Base-by-base conservation (phyloP, 495 filamentous ascomycete genomes). In the Penicillium cataractarum region DNA sequence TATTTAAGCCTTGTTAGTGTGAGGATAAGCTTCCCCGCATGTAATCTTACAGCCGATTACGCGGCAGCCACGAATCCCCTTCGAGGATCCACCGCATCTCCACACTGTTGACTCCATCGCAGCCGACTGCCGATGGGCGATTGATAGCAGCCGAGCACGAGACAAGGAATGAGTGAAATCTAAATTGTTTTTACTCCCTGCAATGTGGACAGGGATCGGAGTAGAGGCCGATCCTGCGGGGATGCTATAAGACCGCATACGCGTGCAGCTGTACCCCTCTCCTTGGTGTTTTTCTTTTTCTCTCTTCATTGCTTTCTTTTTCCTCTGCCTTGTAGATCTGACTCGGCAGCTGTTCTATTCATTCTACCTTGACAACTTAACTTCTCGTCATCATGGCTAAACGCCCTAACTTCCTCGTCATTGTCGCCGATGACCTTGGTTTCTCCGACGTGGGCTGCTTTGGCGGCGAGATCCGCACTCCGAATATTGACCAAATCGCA, bases 371-470 rank as follows among this genome's bases (percentile, higher is more conserved):
- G n/a, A n/a, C n/a, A n/a, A n/a, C n/a, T n/a, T n/a, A 35, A 9
- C 31, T 31, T 4, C 13, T 21, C 15, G 24, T 32, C 33, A 65
- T 29, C 39, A 63, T 62, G 58, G 44, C 72, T 22, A 83, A 83
- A 73, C 82, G 81, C 13, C 86, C 86, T 17, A 88, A 87, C 65
- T 86, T 89, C 73, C 82, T 89, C 62, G 77, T 89, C 63, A 77
- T 87, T 55, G 79, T 87, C 48, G 85, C 84, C 56, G 86, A 89
- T 68, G 86, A 89, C 65, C 76, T 88, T 12, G 83, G 86, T 44
- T 90, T 86, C 78, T 85, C 81, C 22, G 86, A 88, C 62, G 78
- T 87, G 54, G 78, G 79, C 42, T 83, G 81, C 64, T 90, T 86
- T 63, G 87, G 87, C 49, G 79, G 83, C 66, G 86, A 88, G 71